Evolutionary conservation across 805 yeast genomes (phyloP).

Genomic region (Brettanomyces nanus): DNA sequence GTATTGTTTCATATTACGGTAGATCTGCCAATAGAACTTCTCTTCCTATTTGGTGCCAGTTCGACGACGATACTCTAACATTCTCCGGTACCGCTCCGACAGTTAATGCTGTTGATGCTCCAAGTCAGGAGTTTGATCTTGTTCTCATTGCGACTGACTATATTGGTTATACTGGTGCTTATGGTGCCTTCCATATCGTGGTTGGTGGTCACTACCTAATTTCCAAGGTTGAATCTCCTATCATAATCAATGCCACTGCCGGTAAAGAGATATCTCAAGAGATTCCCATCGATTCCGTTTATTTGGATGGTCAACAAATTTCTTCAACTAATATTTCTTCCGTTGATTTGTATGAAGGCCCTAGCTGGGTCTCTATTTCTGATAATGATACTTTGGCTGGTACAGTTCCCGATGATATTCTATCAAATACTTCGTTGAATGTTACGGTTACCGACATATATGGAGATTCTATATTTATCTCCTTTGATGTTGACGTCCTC

Average conservation of each 20-base stretch:
- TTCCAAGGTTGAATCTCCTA: constrained; percentile 32
- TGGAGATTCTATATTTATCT: constrained; percentile 51
- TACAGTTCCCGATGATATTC: constrained; percentile 41
- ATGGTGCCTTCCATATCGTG: constrained; percentile 58
- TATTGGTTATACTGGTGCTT: constrained; percentile 63
- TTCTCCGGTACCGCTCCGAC: constrained; percentile 87
- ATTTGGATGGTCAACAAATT: constrained; percentile 52
- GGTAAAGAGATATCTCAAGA: constrained; percentile 43
- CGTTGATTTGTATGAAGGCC: constrained; percentile 42
- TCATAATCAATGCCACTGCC: constrained; percentile 60
- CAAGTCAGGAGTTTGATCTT: constrained; percentile 64
- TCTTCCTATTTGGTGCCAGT: constrained; percentile 82
- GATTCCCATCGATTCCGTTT: constrained; percentile 58
- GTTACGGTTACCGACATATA: constrained; percentile 51
- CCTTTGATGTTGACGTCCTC: constrained; percentile 48
- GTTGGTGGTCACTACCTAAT: constrained; percentile 87
- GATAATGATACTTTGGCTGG: constrained; percentile 40
- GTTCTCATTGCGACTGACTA: constrained; percentile 74
- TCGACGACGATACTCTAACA: constrained; percentile 52
- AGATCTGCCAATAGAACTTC: constrained; percentile 77
- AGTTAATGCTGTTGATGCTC: constrained; percentile 81
- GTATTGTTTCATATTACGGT: constrained; percentile 67
- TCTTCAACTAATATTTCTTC: constrained; percentile 43
- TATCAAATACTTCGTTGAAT: constrained; percentile 35
- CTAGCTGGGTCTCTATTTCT: constrained; percentile 48